Conservation (phyloP, 2,329 filamentous ascomycete genomes). For the Didymellaceae sp. region DNA sequence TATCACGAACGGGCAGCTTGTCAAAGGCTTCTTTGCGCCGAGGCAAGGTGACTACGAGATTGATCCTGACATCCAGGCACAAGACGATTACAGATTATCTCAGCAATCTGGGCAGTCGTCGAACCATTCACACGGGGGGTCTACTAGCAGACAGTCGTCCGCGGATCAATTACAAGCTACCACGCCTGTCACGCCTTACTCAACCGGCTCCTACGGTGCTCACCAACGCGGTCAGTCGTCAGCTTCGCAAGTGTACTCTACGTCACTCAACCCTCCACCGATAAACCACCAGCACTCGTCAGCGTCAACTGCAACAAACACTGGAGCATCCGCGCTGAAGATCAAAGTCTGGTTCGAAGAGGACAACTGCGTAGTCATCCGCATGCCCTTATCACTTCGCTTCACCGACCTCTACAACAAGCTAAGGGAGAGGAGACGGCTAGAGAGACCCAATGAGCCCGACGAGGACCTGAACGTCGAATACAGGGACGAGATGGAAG, state of each 20-base stretch:
- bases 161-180: constrained; percentile 48
- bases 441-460: constrained; percentile 58
- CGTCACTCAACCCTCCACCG: constrained; percentile 40
- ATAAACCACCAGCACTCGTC: constrained; percentile 49
- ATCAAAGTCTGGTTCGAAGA: constrained; percentile 91
- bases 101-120: constrained; percentile 55
- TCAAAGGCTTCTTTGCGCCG: constrained; percentile 89
- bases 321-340: constrained; percentile 65
- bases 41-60: constrained; percentile 93
- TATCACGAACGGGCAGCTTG: constrained; percentile 82
- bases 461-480: constrained; percentile 77
- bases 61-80: constrained; percentile 67
- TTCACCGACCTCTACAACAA: constrained; percentile 82
- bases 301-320: constrained; percentile 35
- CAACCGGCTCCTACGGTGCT: constrained; percentile 49
- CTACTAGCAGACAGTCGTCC: constrained; percentile 46
- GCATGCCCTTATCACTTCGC: constrained; percentile 80
- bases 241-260: constrained; percentile 39
- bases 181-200: constrained; percentile 45
- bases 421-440: constrained; percentile 81
- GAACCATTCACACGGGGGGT: constrained; percentile 45
- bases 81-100: constrained; percentile 77
- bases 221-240: constrained; percentile 52
- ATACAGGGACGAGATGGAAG: constrained; percentile 84
- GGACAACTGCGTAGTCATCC: constrained; percentile 88